These are phyloP conservation scores for Paramecium sonneborni DNA, from an alignment of 73 alveolate genomes.

Conservation along the genomic window DNA sequence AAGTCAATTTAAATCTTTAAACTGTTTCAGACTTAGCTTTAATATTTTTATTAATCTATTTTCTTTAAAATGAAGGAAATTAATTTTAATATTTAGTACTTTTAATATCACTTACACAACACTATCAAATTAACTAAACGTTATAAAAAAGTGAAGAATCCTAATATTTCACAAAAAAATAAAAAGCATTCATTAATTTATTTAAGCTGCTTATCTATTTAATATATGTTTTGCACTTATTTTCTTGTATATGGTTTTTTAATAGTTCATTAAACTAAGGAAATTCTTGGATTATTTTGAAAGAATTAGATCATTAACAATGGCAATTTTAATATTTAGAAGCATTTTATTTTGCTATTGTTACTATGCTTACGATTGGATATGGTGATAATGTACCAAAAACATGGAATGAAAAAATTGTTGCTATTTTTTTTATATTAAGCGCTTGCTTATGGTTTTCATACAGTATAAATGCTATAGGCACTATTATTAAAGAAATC, in stretches of 20 bases:
- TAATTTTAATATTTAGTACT: not conserved
- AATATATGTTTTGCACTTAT: not conserved
- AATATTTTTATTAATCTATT: not conserved
- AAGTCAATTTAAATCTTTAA: not conserved
- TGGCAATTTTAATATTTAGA: slow-evolving; percentile 60
- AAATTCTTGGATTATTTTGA: slow-evolving; percentile 8
- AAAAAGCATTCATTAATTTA: slow-evolving; percentile 14
- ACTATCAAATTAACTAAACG: not conserved
- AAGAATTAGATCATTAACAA: not conserved
- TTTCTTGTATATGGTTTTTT: slow-evolving; percentile 25
- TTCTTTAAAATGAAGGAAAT: not conserved
- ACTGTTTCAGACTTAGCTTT: not conserved
- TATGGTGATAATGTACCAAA: slow-evolving; percentile 63
- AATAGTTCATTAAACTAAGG: not conserved
- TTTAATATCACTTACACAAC: not conserved
- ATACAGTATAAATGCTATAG: slow-evolving; percentile 41
- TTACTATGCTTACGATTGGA: slow-evolving; percentile 62
- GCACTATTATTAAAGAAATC: slow-evolving; percentile 45
- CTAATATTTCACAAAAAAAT: not conserved
- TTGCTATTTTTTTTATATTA: slow-evolving; percentile 27
- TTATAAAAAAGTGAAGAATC: not conserved
- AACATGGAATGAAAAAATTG: slow-evolving; percentile 51
- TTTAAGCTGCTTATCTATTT: not conserved
- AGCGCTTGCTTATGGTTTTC: slow-evolving; percentile 59
- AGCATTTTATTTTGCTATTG: slow-evolving; percentile 59